Conservation (phyloP, 208 protist genomes). For the Naegleria gruberi region DNA sequence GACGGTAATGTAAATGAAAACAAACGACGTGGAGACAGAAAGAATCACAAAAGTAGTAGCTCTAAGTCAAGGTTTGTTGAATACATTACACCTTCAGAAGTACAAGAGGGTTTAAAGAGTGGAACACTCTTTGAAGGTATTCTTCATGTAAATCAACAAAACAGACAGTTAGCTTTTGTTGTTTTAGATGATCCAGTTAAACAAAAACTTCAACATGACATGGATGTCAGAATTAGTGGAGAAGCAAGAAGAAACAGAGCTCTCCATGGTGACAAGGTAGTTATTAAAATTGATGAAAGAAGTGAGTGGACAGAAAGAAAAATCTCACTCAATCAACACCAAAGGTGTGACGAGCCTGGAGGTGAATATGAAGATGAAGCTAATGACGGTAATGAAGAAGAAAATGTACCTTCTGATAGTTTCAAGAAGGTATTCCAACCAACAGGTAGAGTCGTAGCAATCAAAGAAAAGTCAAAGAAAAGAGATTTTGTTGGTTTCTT, state of each 20-base stretch:
- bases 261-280: background rate
- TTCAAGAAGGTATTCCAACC: background rate
- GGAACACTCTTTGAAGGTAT: background rate
- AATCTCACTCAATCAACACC: background rate
- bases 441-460: background rate
- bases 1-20: background rate
- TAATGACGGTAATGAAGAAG: background rate
- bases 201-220: background rate
- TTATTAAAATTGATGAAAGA: background rate
- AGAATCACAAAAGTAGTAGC: background rate
- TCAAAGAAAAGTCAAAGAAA: background rate
- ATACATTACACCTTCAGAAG: background rate
- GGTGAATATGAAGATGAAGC: background rate
- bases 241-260: background rate
- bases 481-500: background rate
- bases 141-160: background rate
- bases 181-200: background rate
- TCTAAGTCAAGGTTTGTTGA: background rate
- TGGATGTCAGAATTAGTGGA: constrained; percentile 11
- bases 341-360: background rate
- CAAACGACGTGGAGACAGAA: background rate
- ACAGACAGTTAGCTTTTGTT: background rate
- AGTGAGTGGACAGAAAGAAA: background rate
- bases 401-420: background rate
- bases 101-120: background rate